These are phyloP conservation scores for Salix dunnii DNA, from an alignment of 345 rosid genomes.

Conservation along the genomic window DNA sequence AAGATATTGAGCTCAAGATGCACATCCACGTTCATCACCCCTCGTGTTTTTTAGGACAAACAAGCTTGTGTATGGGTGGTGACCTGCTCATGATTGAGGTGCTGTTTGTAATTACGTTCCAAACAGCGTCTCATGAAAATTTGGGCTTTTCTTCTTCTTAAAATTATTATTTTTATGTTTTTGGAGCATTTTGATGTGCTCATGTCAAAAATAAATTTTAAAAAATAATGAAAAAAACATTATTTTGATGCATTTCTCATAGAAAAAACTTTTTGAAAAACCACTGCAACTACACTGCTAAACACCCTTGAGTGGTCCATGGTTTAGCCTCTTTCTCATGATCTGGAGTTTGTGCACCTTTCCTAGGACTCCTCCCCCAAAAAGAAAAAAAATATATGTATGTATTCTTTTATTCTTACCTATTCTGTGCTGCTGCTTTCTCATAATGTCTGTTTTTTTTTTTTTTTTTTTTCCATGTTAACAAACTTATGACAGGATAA, in stretches of 20 bases:
- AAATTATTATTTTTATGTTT: too few species aligned
- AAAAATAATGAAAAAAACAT: too few species aligned
- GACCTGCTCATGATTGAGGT: background rate
- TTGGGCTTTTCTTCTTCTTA: too few species aligned
- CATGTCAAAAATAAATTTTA: too few species aligned
- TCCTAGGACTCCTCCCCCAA: too few species aligned
- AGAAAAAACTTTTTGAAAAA: too few species aligned
- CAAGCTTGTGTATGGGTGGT: background rate
- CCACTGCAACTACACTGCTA: too few species aligned
- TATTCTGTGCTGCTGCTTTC: background rate
- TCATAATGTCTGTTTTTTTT: background rate
- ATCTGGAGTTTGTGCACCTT: background rate
- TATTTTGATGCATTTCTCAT: too few species aligned
- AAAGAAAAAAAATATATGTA: too few species aligned
- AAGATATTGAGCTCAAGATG: background rate
- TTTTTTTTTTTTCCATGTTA: background rate
- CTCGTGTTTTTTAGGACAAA: background rate
- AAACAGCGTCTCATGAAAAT: too few species aligned
- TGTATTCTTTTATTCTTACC: background rate
- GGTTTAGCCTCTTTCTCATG: background rate
- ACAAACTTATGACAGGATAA: conserved; percentile 10
- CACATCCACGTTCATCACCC: background rate
- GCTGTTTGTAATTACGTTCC: too few species aligned
- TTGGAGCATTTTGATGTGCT: too few species aligned
- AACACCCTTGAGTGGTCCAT: background rate